Evolutionary conservation across 2,329 filamentous ascomycete species (phyloP), one percentile per base, ranked within the genome.

Genomic region (Phoma sp.): DNA sequence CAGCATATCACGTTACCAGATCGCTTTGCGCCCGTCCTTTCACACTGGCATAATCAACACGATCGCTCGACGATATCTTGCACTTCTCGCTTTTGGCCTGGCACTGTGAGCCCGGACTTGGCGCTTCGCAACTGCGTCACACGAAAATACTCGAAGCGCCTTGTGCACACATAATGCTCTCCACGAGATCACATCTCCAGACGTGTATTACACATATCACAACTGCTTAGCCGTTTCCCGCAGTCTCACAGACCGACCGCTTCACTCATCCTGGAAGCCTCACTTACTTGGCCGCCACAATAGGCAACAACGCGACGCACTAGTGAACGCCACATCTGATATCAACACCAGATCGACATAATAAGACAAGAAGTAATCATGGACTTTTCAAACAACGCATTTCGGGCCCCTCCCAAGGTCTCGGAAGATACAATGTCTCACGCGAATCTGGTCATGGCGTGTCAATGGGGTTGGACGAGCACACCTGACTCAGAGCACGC

Each of bases 371-470:
- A 47, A 29, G 38, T 17, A 43, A 56, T 6, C 30, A 73, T 73
- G 69, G 66, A 72, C 37, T 72, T 73, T 51, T 71, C 69, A 11
- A 69, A 57, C 43, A 63, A 56, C 54, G 65, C 60, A 29, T 72
- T 72, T 48, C 60, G 56, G 12, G 25, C 47, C 28, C 52, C 53
- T 25, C 47, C 47, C 15, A 64, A 64, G 42, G 56, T 72, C 26
- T 74, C 71, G 23, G 53, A 63, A 34, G 69, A 73, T 47, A 68
- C 65, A 7, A 72, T 74, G 61, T 65, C 67, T 33, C 70, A 74
- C 42, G 57, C 69, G 17, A 66, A 72, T 36, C 47, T 69, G 18
- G 66, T 74, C 6, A 69, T 71, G 62, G 61, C 68, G 15, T 72
- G 69, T 55, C 65, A 68, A 42, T 74, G 69, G 62, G 70, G 71